Base-by-base conservation (phyloP, 1,139 yeast genomes). In the Suhomyces bolitotheri region DNA sequence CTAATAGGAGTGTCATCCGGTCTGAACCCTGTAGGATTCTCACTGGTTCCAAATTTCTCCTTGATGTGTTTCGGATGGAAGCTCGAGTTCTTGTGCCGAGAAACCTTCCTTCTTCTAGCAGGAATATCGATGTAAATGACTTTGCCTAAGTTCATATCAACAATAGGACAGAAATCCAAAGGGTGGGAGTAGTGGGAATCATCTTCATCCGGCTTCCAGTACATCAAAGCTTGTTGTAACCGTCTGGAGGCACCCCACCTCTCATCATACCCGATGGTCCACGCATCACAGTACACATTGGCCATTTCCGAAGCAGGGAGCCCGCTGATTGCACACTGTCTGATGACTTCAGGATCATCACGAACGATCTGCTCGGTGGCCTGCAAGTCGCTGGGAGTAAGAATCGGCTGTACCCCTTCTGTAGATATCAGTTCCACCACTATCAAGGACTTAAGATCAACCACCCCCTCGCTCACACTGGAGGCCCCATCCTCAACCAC, bases 171-270 rank as follows among this genome's bases (percentile, higher is more conserved):
- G 65, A 84, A 84, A 59, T 84, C 92, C 50, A 84, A 73, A 20
- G 94, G 90, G 58, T 83, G 92, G 19, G 90, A 82, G 63, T 84
- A 84, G 58, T 82, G 90, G 33, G 88, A 80, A 57, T 83, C 92
- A 55, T 84, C 86, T 59, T 80, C 88, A 52, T 80, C 70, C n/a
- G 79, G 69, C 63, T 89, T 74, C 73, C 80, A 83, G 66, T 82
- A 84, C 76, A 84, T 73, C 60, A 83, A 73, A 25, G 90, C 90
- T 61, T 84, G 94, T 61, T 83, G 92, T 46, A 84, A 73, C 61
- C 94, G 73, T 54, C 80, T 80, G 33, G 80, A 70, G 33, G 82
- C 76, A 30, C 89, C 94, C 80, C 89, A 83, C 63, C 92, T 75
- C 61, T 82, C 92, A 56, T 84, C 94, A 56, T 79, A 82, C 40